Conservation (phyloP, 495 filamentous ascomycete species). For the Penicillium angulare region DNA sequence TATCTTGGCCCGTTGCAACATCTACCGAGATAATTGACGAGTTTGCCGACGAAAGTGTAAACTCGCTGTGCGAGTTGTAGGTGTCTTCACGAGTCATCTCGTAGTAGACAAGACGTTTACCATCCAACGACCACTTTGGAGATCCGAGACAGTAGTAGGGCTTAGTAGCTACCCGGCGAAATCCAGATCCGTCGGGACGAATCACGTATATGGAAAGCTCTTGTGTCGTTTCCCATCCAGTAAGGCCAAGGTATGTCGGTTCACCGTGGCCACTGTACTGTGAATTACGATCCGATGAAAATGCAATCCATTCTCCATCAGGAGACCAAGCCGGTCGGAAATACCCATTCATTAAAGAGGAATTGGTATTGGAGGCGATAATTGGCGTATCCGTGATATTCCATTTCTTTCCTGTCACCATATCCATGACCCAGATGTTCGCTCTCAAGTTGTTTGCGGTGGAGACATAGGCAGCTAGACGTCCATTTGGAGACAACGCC, state of each 20-base stretch:
- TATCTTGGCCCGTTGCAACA: constrained; percentile 20
- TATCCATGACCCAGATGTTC: constrained; percentile 30
- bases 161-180: constrained; percentile 18
- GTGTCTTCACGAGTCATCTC: constrained; percentile 28
- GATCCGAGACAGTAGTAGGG: constrained; percentile 22
- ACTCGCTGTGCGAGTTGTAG: constrained; percentile 27
- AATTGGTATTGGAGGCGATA: constrained; percentile 14
- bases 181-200: constrained; percentile 25
- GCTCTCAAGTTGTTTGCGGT: constrained; percentile 21
- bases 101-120: constrained; percentile 26
- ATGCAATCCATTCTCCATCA: constrained; percentile 14
- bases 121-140: constrained; percentile 29
- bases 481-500: constrained; percentile 29
- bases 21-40: constrained; percentile 25
- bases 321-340: constrained; percentile 20
- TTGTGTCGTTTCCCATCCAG: constrained; percentile 35
- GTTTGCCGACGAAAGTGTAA: constrained; percentile 13
- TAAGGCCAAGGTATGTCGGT: constrained; percentile 11
- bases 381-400: constrained; percentile 23
- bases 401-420: constrained; percentile 21
- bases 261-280: constrained; percentile 27
- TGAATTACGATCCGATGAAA: constrained; percentile 13
- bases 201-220: constrained; percentile 29
- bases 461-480: constrained; percentile 24
- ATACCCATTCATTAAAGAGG: constrained; percentile 22